Conservation (phyloP, 1,139 yeast species). For the Taphrina pruni region DNA sequence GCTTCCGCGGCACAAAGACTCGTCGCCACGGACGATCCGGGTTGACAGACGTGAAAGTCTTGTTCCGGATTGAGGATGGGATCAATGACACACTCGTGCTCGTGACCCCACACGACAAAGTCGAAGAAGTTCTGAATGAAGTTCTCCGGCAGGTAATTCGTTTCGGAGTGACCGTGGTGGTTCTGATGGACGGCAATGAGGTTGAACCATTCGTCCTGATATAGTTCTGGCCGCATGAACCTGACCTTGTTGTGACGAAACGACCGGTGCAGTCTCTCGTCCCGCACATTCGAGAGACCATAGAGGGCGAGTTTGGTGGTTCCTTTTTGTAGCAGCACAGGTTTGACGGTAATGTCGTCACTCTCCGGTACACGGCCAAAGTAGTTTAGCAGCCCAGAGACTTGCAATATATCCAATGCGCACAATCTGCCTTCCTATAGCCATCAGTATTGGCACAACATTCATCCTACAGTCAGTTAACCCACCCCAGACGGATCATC, state of each 20-base stretch:
- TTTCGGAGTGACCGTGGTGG: constrained; percentile 74
- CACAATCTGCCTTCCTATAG: constrained; percentile 65
- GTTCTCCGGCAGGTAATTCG: constrained; percentile 81
- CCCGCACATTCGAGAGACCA: constrained; percentile 87
- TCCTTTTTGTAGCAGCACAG: constrained; percentile 83
- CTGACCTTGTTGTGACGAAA: constrained; percentile 81
- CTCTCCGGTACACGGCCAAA: constrained; percentile 83
- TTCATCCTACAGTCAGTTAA: neutral
- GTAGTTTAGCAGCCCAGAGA: constrained; percentile 83
- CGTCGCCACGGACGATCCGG: constrained; percentile 95
- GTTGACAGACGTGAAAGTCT: constrained; percentile 81
- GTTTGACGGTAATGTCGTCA: constrained; percentile 76
- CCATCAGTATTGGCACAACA: too few species aligned
- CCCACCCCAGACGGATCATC: constrained; percentile 89
- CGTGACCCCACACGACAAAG: constrained; percentile 95
- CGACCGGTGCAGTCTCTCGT: constrained; percentile 81
- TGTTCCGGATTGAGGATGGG: constrained; percentile 69
- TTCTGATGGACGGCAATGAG: constrained; percentile 92
- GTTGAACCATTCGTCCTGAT: constrained; percentile 75
- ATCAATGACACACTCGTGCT: constrained; percentile 87
- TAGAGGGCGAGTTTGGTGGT: constrained; percentile 79
- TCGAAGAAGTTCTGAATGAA: constrained; percentile 82
- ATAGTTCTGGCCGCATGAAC: constrained; percentile 66
- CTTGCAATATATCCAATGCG: constrained; percentile 83
- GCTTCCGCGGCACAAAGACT: constrained; percentile 87